These are phyloP conservation scores for Cyclotella cryptica DNA, from an alignment of 108 stramenopile genomes.

Conservation along the genomic window DNA sequence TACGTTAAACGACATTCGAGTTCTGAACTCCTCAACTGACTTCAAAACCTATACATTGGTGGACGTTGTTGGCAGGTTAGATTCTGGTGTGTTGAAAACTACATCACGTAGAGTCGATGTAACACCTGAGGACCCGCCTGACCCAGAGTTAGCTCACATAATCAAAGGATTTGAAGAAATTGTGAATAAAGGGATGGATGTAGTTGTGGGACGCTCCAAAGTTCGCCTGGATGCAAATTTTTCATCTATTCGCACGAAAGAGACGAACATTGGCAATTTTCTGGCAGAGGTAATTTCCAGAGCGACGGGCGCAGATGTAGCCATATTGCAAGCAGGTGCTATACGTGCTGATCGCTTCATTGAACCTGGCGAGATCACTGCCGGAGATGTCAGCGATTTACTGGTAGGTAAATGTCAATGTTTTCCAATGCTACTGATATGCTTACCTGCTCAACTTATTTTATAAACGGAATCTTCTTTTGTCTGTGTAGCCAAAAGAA, in stretches of 20 bases:
- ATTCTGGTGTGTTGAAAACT: conserved; percentile 1
- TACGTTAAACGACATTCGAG: conserved; percentile 29
- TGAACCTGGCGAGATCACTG: conserved; percentile 16
- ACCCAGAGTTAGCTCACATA: conserved; percentile 27
- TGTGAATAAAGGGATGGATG: conserved; percentile 47
- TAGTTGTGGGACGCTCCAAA: conserved; percentile 41
- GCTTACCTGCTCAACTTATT: too few relatives aligned
- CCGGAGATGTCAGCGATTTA: conserved; percentile 35
- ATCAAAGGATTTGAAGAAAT: conserved; percentile 25
- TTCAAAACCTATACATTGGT: conserved; percentile 53
- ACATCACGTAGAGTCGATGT: conserved; percentile 22
- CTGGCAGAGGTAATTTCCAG: conserved; percentile 55
- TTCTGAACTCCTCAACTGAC: conserved; percentile 65
- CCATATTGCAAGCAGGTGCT: conserved; percentile 58
- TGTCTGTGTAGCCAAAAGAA: conserved; percentile 15
- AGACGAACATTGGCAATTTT: conserved; percentile 62
- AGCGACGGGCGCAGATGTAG: conserved; percentile 49
- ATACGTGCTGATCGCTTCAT: conserved; percentile 55
- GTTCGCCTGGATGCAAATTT: conserved; percentile 58
- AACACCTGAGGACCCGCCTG: not conserved
- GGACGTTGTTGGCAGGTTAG: conserved; percentile 18
- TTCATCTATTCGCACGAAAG: conserved; percentile 46
- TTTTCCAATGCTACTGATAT: not conserved
- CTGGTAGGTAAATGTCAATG: conserved; percentile 23
- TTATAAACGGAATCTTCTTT: too few relatives aligned